Evolutionary conservation across 108 stramenopile species (phyloP), one percentile per base, ranked within the genome.

Genomic region (Pseudonitzschia multiseries): DNA sequence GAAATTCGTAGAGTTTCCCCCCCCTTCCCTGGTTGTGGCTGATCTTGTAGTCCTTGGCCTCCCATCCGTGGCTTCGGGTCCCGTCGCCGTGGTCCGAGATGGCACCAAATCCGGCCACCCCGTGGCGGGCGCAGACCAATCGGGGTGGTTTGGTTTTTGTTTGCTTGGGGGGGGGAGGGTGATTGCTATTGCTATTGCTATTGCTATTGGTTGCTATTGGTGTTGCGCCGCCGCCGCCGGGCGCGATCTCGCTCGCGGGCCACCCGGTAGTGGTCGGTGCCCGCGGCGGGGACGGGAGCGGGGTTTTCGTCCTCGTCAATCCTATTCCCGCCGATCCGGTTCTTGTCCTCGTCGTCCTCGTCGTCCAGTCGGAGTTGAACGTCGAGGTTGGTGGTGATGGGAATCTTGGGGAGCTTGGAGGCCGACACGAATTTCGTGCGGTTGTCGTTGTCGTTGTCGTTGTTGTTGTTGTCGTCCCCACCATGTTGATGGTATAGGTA

Each of bases 61-160:
- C 70, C 87, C 85, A 86, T 40, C 87, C 87, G 74, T 88, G 87
- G n/a, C 81, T 78, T 3, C 27, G 13, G 63, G 81, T 82, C 13
- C 54, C 26, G 8, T 56, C 32, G 14, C 84, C 84, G 73, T 88
- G 87, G 74, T 88, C 87, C 20, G 79, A 80, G 61, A 88, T 68
- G 57, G 76, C 71, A 0, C 87, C 87, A 27, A 86, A 41, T 44
- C 87, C 87, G 21, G 87, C 83, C 36, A 82, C 65, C 1, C 81
- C 84, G 42, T 82, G 69, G 18, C 52, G 41, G 26, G 83, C 75
- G 69, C 87, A 88, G 13, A 88, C 68, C 50, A 84, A 48, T 26
- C 73, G 75, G 4, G 73, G 73, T 42, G 73, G 73, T 42, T 68
- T 41, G 8, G 18, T 52, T 24, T 33, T 43, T 14, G 26, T 3